Evolutionary conservation across 192 early-diverging fungal species (phyloP), one percentile per base, ranked within the genome.

Genomic region (Backusella liffmaniae): DNA sequence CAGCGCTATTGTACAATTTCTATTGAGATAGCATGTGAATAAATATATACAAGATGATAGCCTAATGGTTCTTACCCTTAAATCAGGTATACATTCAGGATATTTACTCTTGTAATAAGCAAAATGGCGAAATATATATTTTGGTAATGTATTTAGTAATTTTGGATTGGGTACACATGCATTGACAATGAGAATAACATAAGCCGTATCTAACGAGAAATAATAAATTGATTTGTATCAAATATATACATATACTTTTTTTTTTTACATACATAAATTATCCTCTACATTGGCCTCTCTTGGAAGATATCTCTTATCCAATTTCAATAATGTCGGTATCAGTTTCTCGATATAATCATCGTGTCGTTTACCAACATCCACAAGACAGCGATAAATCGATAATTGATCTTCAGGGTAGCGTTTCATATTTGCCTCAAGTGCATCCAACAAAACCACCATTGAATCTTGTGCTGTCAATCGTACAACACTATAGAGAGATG

Each of bases 161-260:
- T 70, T 74, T 5, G 88, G 84, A 68, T 88, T 84, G 2, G 79
- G 68, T 5, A 77, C 72, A 12, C 83, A 87, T 10, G 93, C 92
- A 78, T 97, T 97, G 71, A 94, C 90, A 37, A 95, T 85, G 13
- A 97, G 76, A 34, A 96, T 90, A 0, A 96, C 76, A 75, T 92
- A 82, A 1, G 90, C 91, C 16, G 92, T 92, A 75, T 96, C 92
- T 93, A 82, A 26, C 73, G 67, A 76, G 7, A 32, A 51, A 23
- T 74, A 36, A 35, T 34, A 12, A 37, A 15, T 44, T 13, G 5
- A 30, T 6, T 42, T 12, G 23, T 13, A 23, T 9, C 5, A 56
- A 56, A 23, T 23, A 16, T 56, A 59, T 10, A 26, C 8, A 59
- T 59, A 59, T 36, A 23, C 65, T n/a, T 30, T 35, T 30, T 30